Evolutionary conservation across 495 filamentous ascomycete genomes (phyloP).

Genomic region (Rostrohypoxylon terebratum): DNA sequence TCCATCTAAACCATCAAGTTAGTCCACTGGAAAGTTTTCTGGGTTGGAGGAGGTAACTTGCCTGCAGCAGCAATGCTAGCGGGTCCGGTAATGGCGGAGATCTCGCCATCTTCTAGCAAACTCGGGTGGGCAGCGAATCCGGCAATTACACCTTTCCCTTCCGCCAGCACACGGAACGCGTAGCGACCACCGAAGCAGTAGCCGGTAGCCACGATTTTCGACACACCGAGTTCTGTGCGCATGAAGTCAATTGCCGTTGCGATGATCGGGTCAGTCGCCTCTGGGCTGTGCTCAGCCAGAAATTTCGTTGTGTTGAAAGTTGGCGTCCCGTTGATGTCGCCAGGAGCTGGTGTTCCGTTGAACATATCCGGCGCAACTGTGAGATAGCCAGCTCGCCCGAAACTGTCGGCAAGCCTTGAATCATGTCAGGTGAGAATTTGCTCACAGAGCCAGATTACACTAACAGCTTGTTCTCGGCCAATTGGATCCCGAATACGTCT

Average conservation of each 20-base stretch:
- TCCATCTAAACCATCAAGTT: slow-evolving; percentile 57
- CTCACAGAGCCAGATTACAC: slow-evolving; percentile 16
- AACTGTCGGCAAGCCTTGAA: slow-evolving; percentile 74
- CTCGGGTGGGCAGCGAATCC: slow-evolving; percentile 79
- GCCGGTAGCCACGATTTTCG: slow-evolving; percentile 72
- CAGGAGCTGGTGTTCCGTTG: slow-evolving; percentile 65
- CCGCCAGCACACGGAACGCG: slow-evolving; percentile 56
- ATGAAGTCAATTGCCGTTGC: slow-evolving; percentile 69
- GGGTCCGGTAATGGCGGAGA: slow-evolving; percentile 70
- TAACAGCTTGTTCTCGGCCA: slow-evolving; percentile 72
- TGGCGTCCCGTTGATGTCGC: slow-evolving; percentile 61
- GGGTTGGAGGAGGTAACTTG: slow-evolving; percentile 48
- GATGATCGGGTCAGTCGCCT: slow-evolving; percentile 72
- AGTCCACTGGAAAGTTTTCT: not conserved
- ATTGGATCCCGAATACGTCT: slow-evolving; percentile 71
- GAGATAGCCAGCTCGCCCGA: slow-evolving; percentile 80
- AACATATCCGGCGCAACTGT: slow-evolving; percentile 81
- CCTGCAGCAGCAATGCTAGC: slow-evolving; percentile 76
- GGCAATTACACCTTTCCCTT: slow-evolving; percentile 64
- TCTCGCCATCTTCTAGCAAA: slow-evolving; percentile 72
- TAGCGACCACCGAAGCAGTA: slow-evolving; percentile 71
- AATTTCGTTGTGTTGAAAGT: slow-evolving; percentile 68
- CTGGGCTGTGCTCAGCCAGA: slow-evolving; percentile 63
- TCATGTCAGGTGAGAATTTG: slow-evolving; percentile 4
- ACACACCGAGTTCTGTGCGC: slow-evolving; percentile 65